phyloP scores from a whole-genome alignment of 31 red algal genomes.

The Endocladia muricata region DNA sequence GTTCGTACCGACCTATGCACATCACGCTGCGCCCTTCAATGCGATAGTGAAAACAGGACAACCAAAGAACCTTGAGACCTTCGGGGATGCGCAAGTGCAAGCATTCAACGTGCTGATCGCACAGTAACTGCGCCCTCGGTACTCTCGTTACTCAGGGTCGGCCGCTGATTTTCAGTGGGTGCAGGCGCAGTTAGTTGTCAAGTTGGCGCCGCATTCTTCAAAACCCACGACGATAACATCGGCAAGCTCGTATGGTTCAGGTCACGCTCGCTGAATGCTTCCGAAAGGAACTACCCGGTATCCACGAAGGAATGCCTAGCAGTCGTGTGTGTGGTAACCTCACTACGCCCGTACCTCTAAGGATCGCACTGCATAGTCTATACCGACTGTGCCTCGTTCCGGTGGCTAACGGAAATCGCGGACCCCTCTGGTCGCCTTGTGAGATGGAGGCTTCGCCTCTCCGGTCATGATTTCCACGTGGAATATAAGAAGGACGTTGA shows the following conservation, averaged over 20 bases:
- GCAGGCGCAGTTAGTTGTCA: constrained; percentile 11
- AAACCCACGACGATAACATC: neutral
- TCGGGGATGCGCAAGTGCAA: neutral
- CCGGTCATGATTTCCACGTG: constrained; percentile 18
- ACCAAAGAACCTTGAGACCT: neutral
- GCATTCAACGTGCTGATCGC: neutral
- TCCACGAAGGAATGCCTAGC: constrained; percentile 27
- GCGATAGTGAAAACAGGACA: neutral
- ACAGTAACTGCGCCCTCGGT: neutral
- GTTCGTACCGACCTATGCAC: constrained; percentile 18
- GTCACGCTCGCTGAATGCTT: constrained; percentile 3
- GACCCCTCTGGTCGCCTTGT: too few species aligned
- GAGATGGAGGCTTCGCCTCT: too few species aligned
- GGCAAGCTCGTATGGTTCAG: constrained; percentile 20
- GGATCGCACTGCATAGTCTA: neutral
- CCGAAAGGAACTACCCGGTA: constrained; percentile 20
- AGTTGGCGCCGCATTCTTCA: constrained; percentile 6
- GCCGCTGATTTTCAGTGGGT: neutral
- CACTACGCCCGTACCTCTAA: constrained; percentile 34
- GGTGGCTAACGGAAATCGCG: too few species aligned
- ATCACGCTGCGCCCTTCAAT: constrained; percentile 10
- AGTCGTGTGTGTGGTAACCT: constrained; percentile 6
- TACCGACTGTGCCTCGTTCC: constrained; percentile 17
- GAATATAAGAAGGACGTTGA: neutral
- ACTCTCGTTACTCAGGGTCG: neutral